Evolutionary conservation across 805 yeast genomes (phyloP), one percentile per base, ranked within the genome.

Genomic region (Pichia ethanolica): DNA sequence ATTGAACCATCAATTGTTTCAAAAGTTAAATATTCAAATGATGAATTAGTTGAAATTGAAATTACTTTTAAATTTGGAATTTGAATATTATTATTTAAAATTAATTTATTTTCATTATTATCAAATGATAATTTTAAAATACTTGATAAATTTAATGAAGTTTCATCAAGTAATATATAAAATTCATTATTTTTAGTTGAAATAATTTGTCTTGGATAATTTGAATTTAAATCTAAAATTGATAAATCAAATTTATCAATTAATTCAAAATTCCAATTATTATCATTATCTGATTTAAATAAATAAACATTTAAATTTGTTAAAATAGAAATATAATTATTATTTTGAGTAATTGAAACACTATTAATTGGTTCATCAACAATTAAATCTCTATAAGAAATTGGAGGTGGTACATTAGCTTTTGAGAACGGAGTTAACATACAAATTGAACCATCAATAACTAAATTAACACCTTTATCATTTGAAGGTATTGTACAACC

Each of bases 401-500:
- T 80, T 40, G 99, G 99, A 0, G 99, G 99, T 4, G 99, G 99
- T 10, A 89, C 91, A 62, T 83, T 89, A 2, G 96, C 96, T 33
- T 82, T 62, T 1, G 85, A 75, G 36, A 93, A 71, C 0, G 98
- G 97, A 0, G 99, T 91, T 26, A 89, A 68, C 56, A 81, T 78
- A 12, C 83, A 77, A 11, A 75, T 72, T 1, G 65, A 58, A 2
- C 97, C 97, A 68, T 93, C 98, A 35, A 84, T 72, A 0, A 91
- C 97, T 25, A 86, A 68, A 9, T 81, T 78, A 73, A 86, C 80
- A 44, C 99, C 98, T 30, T 77, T 61, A 63, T 89, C 97, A 49
- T 72, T 60, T 1, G 95, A 90, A 5, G 79, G 65, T 12, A 71
- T 63, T 0, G 85, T 75, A 7, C 95, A 85, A 1, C 97, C 97